Base-by-base conservation (phyloP, 495 filamentous ascomycete genomes). In the Corynascus novoguineensis region DNA sequence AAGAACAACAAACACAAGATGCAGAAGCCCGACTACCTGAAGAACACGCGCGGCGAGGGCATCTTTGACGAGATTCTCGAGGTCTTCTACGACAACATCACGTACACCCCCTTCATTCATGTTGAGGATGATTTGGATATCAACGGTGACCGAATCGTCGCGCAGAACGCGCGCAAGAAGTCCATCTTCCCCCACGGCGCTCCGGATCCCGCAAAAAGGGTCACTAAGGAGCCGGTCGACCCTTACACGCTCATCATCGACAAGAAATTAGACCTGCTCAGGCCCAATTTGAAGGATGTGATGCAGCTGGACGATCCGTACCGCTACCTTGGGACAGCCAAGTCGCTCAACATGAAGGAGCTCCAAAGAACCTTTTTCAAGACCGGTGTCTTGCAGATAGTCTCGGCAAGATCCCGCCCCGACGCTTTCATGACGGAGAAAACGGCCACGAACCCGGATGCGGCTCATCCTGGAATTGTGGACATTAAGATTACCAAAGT, bases 1-100 rank as follows among this genome's bases (percentile, higher is more conserved):
- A 96, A 92, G 70, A 97, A 97, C 76, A 97, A 97, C 70, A 97
- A 96, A 73, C 83, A 92, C 64, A 99, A 97, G 71, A 99, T 99
- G 93, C 91, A 96, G 68, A 95, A 95, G 62, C 78, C 78, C 0
- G 93, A 97, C 58, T 99, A 99, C 69, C 80, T 96, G 51, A 97
- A 95, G 71, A 97, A 97, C 68, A 93, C 90, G 14, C 82, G 84
- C 9, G 88, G 87, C 1, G 90, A 96, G 67, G 90, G 90, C 14
- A 87, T 97, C 22, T 86, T 87, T 27, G 90, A 93, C 53, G 93
- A 97, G 52, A 89, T 97, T 27, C 77, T 97, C 6, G 90, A 88
- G 66, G 97, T 92, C 68, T 93, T 97, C 66, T 99, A 97, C 71
- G 93, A 97, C 71, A 99, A 99, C 62, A 96, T 97, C 62, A 87